phyloP scores from a whole-genome alignment of 2,329 filamentous ascomycete genomes.

The Ophiostoma angusticollis region DNA sequence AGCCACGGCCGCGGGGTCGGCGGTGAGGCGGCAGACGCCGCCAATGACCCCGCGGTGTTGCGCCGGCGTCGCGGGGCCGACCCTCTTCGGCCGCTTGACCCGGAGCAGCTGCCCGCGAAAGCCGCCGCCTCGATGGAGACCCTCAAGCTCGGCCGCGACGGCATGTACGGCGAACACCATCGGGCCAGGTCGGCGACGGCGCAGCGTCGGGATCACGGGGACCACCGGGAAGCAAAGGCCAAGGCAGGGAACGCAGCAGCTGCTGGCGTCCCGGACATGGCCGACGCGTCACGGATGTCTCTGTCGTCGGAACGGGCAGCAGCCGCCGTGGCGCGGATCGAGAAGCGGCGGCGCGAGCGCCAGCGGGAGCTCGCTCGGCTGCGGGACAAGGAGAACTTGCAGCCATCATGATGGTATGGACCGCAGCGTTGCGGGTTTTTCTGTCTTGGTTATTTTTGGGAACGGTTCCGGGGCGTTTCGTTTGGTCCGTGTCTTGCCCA shows the following conservation, averaged over 20 bases:
- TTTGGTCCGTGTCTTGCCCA: no score
- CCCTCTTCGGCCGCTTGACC: constrained; percentile 7
- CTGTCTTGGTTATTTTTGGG: neutral
- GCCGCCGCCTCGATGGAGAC: no score
- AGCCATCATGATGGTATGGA: constrained; percentile 18
- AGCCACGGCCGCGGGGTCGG: no score
- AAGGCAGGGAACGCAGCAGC: neutral
- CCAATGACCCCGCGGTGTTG: neutral
- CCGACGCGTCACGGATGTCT: constrained; percentile 23
- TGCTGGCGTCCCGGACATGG: neutral
- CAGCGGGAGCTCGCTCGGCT: constrained; percentile 14
- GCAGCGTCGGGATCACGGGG: no score
- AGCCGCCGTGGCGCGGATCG: constrained; percentile 41
- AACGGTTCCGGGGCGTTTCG: neutral
- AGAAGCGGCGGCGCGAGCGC: constrained; percentile 41
- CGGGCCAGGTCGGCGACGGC: no score
- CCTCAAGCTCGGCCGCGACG: no score
- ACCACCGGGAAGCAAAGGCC: neutral
- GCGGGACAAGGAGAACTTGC: constrained; percentile 40
- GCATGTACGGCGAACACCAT: no score
- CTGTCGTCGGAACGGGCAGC: constrained; percentile 39
- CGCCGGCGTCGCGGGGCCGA: constrained; percentile 8
- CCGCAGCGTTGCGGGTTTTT: neutral
- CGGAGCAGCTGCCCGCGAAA: neutral
- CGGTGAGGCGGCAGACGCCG: neutral